Evolutionary conservation across 495 filamentous ascomycete genomes (phyloP), one percentile per base, ranked within the genome.

Genomic region (Hypoxylon fuscum): DNA sequence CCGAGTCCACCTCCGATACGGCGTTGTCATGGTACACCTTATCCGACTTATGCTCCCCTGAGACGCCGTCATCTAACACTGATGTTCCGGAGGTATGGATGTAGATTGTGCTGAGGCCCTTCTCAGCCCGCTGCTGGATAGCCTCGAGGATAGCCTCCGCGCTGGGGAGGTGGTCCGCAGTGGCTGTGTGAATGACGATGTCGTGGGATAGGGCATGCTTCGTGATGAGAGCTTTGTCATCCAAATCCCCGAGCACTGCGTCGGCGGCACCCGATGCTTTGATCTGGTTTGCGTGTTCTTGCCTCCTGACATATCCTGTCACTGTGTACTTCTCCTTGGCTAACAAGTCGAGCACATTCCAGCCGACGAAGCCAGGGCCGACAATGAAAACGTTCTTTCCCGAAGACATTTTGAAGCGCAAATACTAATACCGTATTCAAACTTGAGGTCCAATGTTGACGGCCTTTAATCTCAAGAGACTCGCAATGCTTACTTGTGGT

Each of bases 311-410:
- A 14, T 69, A 62, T 6, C 56, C 70, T 2, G 76, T 74, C 1
- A 80, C 65, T 2, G 14, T 37, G 34, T 78, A 77, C 12, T 68
- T 59, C 34, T 72, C 67, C 34, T 53, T 44, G 43, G 72, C 59
- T 18, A 79, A 65, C 5, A 72, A 50, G 5, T 79, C 76, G 25
- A 78, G 66, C 2, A 79, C 56, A 18, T 73, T 66, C 54, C 68
- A 71, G 11, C 76, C 75, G 32, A 79, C 74, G 47, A 74, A 79
- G 29, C 74, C 76, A 7, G 76, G 70, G 7, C 76, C 76, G 51
- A 80, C 62, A 10, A 79, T 61, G 37, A 78, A 69, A 7, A 78
- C 71, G 42, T 58, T 71, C 49, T 73, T 66, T 34, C 62, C 65
- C 11, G 51, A 37, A 27, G 59, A 10, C 50, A 55, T 56, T 34